A percentile compares a stretch with the other conserved stretches of the same genome.
Conservation (phyloP, 306 rosid species). For the Ochetophila trinervis region DNA sequence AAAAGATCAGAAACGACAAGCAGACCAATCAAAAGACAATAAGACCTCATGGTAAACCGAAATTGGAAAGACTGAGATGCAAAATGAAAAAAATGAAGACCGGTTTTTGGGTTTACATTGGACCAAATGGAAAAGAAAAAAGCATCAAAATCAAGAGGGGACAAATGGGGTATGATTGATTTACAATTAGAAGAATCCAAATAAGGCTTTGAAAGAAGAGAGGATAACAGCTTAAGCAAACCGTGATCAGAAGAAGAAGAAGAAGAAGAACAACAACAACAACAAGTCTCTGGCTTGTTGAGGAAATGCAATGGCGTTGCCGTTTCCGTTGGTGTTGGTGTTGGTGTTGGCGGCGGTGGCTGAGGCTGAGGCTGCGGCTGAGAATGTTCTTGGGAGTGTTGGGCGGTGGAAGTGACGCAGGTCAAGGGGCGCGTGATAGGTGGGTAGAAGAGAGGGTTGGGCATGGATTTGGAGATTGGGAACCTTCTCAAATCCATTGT, state of each 20-base stretch:
- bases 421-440: constrained; percentile 38
- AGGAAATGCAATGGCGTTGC: constrained; percentile 25
- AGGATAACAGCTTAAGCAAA: constrained; percentile 33
- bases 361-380: constrained; percentile 14
- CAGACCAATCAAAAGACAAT: constrained; percentile 54
- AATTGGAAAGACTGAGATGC: constrained; percentile 41
- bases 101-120: constrained; percentile 48
- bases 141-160: constrained; percentile 53
- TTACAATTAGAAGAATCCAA: constrained; percentile 60
- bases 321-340: constrained; percentile 19
- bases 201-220: constrained; percentile 43
- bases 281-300: constrained; percentile 14
- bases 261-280: no score
- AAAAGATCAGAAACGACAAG: constrained; percentile 42
- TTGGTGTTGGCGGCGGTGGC: constrained; percentile 13
- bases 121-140: constrained; percentile 39
- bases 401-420: constrained; percentile 37
- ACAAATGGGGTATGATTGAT: constrained; percentile 43
- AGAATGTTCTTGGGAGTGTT: constrained; percentile 22
- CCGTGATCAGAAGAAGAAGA: constrained; percentile 6
- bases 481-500: constrained; percentile 47
- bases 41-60: constrained; percentile 55
- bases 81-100: constrained; percentile 52
- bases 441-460: constrained; percentile 22
- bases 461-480: constrained; percentile 10